Conservation (phyloP, 2,329 filamentous ascomycete species). For the Metarhizium brunneum region DNA sequence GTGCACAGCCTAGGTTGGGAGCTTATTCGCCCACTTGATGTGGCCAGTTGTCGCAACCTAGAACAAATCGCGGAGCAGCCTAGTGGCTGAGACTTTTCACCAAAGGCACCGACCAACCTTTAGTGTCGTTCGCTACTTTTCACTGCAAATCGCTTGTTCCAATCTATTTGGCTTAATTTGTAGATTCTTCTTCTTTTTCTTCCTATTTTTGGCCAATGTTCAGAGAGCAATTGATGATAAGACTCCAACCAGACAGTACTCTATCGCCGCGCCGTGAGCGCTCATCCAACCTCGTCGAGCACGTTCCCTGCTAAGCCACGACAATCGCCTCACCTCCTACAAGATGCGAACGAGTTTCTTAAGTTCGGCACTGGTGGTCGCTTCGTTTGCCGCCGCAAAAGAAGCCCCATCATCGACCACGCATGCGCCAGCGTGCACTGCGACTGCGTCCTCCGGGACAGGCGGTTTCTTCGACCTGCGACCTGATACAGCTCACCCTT, state of each 20-base stretch:
- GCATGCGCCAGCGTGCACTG: conserved; percentile 42
- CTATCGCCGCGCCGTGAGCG: conserved; percentile 1
- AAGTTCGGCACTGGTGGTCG: conserved; percentile 26
- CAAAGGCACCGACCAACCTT: too few relatives aligned
- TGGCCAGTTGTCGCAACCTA: conserved; percentile 3
- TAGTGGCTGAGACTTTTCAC: neutral
- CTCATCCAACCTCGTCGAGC: neutral
- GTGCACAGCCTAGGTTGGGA: neutral
- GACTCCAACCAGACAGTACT: neutral
- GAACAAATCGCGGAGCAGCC: neutral
- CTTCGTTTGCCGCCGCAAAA: conserved; percentile 23
- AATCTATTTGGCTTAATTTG: neutral
- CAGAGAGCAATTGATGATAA: neutral
- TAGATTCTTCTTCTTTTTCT: too few relatives aligned
- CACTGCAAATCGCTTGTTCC: neutral
- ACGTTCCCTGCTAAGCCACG: neutral
- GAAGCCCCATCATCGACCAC: conserved; percentile 31
- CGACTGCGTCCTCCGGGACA: conserved; percentile 42
- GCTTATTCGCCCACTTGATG: neutral
- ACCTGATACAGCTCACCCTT: conserved; percentile 39
- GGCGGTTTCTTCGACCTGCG: conserved; percentile 52
- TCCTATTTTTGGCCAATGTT: too few relatives aligned
- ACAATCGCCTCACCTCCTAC: neutral
- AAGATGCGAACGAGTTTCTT: conserved; percentile 19
- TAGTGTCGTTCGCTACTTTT: neutral